Evolutionary conservation across 1,284 basidiomycete species (phyloP), one percentile per base, ranked within the genome.

Genomic region (Apiotrichum siamense): DNA sequence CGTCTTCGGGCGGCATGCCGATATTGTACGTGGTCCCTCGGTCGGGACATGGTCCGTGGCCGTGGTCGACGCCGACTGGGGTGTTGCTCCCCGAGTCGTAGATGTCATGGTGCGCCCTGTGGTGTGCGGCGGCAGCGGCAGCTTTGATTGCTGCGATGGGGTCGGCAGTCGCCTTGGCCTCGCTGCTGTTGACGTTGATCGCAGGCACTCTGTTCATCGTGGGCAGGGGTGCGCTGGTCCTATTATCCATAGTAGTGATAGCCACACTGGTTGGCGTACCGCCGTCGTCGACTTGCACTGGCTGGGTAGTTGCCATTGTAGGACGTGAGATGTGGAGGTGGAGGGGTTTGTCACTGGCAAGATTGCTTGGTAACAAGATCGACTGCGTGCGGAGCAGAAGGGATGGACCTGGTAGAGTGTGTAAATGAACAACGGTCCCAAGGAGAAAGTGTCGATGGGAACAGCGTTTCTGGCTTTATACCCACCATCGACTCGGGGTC

Each of bases 11-110:
- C 3, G 50, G 50, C 35, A 52, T 21, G 18, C 50, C 50, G 35
- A 44, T 27, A 10, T 25, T 12, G 23, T 46, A 52, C 9, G 36
- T 33, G 10, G 44, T 45, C 9, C 31, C 44, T 3, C 33, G 44
- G 33, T 45, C 44, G n/a, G 44, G 44, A n/a, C 44, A 26, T 2
- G 21, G 42, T 2, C 42, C 42, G 7, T 33, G 42, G 12, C 42
- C 42, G 42, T 35, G 29, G 42, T 44, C 42, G 15, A 25, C 18
- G 7, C 42, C 42, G 21, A 33, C 31, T 13, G 42, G 42, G 35
- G 54, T 55, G 39, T 38, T 52, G 44, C 44, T 52, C 35, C 51
- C 50, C 43, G 54, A 55, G 44, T 52, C 54, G 40, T 49, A 55
- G 9, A 50, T 49, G 44, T 55, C 51, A 49, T 50, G 54, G 54